Conservation (phyloP, 164 flowering plant genomes). For the Vitis labrusca region DNA sequence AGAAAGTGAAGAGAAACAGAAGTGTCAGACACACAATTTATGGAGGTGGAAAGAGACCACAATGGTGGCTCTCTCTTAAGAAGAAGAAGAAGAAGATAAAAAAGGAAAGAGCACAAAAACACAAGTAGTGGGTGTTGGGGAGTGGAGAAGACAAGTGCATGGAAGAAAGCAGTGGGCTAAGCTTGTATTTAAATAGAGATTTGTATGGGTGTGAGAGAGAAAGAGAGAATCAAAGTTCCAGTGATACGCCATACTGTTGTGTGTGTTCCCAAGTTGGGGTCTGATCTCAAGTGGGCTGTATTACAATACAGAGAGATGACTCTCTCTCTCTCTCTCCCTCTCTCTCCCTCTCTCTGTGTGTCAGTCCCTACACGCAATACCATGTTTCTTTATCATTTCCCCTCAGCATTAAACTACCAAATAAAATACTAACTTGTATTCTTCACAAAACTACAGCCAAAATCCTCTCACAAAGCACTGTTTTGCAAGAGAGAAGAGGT, state of each 20-base stretch:
- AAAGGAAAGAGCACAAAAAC: conserved; percentile 15
- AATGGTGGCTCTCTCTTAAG: no score
- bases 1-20: neutral
- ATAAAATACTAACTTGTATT: no score
- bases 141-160: conserved; percentile 30
- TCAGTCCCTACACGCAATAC: conserved; percentile 30
- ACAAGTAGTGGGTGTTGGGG: conserved; percentile 23
- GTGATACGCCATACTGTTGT: conserved; percentile 28
- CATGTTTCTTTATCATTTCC: conserved; percentile 6
- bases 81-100: conserved; percentile 10
- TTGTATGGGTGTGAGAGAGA: conserved; percentile 14
- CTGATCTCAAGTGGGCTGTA: conserved; percentile 8
- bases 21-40: conserved; percentile 18
- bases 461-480: no score
- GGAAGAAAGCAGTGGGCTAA: conserved; percentile 33
- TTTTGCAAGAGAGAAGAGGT: no score
- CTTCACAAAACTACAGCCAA: no score
- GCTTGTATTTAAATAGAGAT: conserved; percentile 29
- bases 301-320: no score
- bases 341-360: conserved; percentile 6
- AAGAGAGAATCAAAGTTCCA: conserved; percentile 15
- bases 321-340: neutral
- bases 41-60: conserved; percentile 5
- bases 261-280: conserved; percentile 11
- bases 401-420: no score